A percentile compares a stretch with the other conserved stretches of the same genome.
Conservation (phyloP, 169 alveolate species). For the Sarcocystis neurona region DNA sequence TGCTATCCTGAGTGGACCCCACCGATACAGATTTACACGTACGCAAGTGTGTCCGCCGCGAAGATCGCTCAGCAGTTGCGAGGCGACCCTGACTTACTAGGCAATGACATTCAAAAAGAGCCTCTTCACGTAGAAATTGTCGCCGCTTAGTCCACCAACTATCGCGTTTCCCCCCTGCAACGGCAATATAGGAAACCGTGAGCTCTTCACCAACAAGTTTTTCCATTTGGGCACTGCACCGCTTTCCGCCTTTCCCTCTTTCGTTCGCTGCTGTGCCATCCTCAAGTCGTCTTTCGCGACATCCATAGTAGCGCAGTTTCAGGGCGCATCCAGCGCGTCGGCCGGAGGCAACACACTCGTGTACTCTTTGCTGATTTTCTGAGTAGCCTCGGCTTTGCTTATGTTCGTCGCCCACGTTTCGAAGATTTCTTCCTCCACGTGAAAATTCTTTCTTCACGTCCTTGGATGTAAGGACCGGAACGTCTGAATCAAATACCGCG, state of each 20-base stretch:
- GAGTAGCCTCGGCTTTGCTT: not conserved
- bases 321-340: slow-evolving; percentile 14
- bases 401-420: too few relatives aligned
- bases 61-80: too few relatives aligned
- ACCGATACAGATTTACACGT: not conserved
- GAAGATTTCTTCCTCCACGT: too few relatives aligned
- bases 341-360: too few relatives aligned
- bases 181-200: not conserved
- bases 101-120: not conserved
- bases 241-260: not conserved
- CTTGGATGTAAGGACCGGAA: not conserved
- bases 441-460: not conserved
- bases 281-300: too few relatives aligned
- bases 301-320: not conserved
- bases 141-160: not conserved
- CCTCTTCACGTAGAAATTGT: not conserved
- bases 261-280: too few relatives aligned
- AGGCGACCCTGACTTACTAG: too few relatives aligned
- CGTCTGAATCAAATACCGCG: not conserved
- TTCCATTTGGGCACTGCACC: not conserved
- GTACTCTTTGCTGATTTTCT: not conserved
- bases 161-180: not conserved
- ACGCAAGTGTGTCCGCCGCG: not conserved
- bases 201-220: not conserved
- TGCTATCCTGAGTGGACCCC: not conserved